Evolutionary conservation across 164 flowering plant genomes (phyloP).

Genomic region (Umbellularia californica): DNA sequence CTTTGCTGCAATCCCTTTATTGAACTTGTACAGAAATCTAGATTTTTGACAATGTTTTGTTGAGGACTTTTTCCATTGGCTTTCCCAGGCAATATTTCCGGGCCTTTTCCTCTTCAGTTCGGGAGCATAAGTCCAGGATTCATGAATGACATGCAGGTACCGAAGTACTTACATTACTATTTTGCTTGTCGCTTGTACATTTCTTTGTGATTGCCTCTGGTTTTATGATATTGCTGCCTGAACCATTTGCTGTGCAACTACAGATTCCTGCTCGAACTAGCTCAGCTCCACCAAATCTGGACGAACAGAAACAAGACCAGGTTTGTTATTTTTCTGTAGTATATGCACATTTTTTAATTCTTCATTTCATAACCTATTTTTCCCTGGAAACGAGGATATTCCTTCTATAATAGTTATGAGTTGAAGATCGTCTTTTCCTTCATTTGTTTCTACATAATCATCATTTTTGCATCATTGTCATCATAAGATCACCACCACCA

Average conservation of each 20-base stretch:
- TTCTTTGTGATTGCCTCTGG: background rate
- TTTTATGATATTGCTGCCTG: background rate
- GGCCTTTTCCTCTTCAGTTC: constrained; percentile 18
- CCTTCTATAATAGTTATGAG: background rate
- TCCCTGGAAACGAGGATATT: background rate
- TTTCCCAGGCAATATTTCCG: constrained; percentile 46
- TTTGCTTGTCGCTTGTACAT: background rate
- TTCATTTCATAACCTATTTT: too few relatives aligned
- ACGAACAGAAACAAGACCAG: constrained; percentile 88
- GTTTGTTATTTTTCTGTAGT: constrained; percentile 25
- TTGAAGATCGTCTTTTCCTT: background rate
- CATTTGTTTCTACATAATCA: background rate
- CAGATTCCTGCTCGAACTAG: constrained; percentile 93
- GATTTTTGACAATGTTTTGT: background rate
- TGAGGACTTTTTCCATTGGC: background rate
- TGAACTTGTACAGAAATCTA: background rate
- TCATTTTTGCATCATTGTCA: background rate
- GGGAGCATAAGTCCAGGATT: constrained; percentile 19
- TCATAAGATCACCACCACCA: background rate
- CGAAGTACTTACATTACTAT: background rate
- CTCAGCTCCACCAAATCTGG: constrained; percentile 95
- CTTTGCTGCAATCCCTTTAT: background rate
- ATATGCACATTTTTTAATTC: background rate
- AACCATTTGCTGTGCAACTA: constrained; percentile 8
- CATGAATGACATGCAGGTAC: constrained; percentile 26